Evolutionary conservation across 257 asterid species (phyloP), one percentile per base, ranked within the genome.

Genomic region (Ocimum tenuiflorum): DNA sequence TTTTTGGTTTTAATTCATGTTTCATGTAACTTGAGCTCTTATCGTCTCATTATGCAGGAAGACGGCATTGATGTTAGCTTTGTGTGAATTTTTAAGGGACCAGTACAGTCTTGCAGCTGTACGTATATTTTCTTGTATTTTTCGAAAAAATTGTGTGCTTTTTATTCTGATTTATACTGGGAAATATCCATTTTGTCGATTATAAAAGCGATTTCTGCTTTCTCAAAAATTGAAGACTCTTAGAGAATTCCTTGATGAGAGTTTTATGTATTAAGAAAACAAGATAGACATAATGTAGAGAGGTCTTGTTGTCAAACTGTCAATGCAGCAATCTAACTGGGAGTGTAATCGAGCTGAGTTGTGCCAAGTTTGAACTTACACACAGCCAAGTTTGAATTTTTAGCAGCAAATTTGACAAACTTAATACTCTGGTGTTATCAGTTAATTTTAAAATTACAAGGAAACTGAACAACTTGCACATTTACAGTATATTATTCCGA

Each of bases 21-120:
- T 48, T 75, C 58, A 20, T 50, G 49, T 1, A 60, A 14, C 41
- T 61, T 10, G 7, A 24, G 31, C 4, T 2, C 33, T 24, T 15
- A 43, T 38, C 65, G 65, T 6, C 10, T 53, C 50, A 4, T 65
- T 67, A 0, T 74, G 85, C 90, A 89, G 96, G 62, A 91, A 91
- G 74, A 91, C 98, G 6, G 96, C 98, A 15, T 63, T 91, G 70
- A 91, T 91, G 98, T 75, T 91, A 49, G 96, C 94, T 51, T 72
- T 89, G 72, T 89, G 96, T 73, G 84, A 84, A 55, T 18, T 57
- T 68, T 83, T 91, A 8, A 87, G 96, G 77, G 96, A 89, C 70
- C 83, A 80, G 67, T 91, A 91, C 83, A 89, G 96, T 70, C 96
- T 91, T 61, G 98, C 96, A 36, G 96, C 96, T 77, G 96, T 91